phyloP scores from a whole-genome alignment of 192 early-diverging fungal genomes.

The Coemansia sp. region DNA sequence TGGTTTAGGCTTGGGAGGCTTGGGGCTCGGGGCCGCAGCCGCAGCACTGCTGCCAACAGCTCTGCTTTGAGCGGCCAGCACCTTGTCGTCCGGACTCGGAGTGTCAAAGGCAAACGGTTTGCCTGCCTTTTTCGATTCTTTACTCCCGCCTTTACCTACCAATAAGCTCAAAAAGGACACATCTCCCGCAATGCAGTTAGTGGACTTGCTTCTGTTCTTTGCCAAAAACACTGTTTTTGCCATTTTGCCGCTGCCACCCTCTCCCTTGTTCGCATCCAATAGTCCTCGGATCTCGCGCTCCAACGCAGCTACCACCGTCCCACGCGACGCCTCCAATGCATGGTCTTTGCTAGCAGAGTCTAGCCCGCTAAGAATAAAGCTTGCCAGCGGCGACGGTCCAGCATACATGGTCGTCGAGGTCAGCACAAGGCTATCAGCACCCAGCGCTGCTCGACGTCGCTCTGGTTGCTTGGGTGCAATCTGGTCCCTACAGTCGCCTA shows the following conservation, averaged over 20 bases:
- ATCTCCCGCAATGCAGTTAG: constrained; percentile 21
- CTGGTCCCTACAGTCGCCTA: background rate
- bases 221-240: constrained; percentile 4
- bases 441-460: constrained; percentile 12
- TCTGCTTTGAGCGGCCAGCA: constrained; percentile 62
- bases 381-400: constrained; percentile 43
- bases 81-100: constrained; percentile 85
- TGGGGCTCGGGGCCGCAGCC: constrained; percentile 8
- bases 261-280: constrained; percentile 19
- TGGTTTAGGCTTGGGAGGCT: constrained; percentile 19
- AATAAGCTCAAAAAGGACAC: constrained; percentile 46
- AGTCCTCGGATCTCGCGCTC: constrained; percentile 21
- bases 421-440: constrained; percentile 5
- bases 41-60: constrained; percentile 10
- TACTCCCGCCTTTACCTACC: constrained; percentile 18
- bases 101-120: constrained; percentile 69
- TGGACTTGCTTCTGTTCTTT: constrained; percentile 2
- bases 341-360: background rate
- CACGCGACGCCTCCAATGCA: background rate
- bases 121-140: background rate
- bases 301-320: constrained; percentile 19
- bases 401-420: constrained; percentile 32
- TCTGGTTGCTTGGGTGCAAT: constrained; percentile 1
- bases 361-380: constrained; percentile 37
- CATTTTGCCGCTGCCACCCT: background rate